Conservation (phyloP, 1,284 basidiomycete species). For the Apiotrichum sp. region DNA sequence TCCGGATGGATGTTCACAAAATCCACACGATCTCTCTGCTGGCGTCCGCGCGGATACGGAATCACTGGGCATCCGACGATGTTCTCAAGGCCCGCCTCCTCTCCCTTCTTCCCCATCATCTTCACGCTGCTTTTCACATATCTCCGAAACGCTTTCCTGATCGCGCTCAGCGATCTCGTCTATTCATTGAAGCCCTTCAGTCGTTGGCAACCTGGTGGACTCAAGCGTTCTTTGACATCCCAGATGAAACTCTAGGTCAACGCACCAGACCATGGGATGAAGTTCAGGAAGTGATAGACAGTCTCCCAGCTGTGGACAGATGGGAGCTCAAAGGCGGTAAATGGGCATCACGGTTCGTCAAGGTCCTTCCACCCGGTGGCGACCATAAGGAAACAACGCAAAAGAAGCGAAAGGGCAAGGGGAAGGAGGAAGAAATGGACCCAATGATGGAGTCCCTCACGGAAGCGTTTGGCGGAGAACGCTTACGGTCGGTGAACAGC, state of each 20-base stretch:
- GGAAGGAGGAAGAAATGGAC: constrained; percentile 35
- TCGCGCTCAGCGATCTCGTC: constrained; percentile 65
- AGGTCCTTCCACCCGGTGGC: constrained; percentile 35
- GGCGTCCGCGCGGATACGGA: constrained; percentile 67
- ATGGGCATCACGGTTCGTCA: neutral
- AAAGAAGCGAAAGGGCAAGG: constrained; percentile 32
- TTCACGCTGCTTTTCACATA: constrained; percentile 76
- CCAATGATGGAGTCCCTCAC: constrained; percentile 32
- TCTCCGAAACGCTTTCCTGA: constrained; percentile 78
- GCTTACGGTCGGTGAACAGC: constrained; percentile 68
- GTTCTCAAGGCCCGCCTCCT: constrained; percentile 73
- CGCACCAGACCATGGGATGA: constrained; percentile 69
- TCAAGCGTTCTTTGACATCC: constrained; percentile 58
- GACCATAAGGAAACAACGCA: constrained; percentile 20
- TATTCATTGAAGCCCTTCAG: constrained; percentile 73
- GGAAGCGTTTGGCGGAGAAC: constrained; percentile 56
- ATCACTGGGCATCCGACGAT: constrained; percentile 76
- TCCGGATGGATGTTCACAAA: constrained; percentile 76
- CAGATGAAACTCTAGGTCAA: constrained; percentile 49
- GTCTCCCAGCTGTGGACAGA: constrained; percentile 29
- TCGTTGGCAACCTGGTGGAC: constrained; percentile 79
- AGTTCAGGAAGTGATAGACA: constrained; percentile 40
- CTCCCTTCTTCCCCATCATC: constrained; percentile 68
- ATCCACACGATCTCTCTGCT: constrained; percentile 75
- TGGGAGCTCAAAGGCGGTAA: constrained; percentile 22